Conservation (phyloP, 352 stramenopile species). For the Pythium grandisporangium region DNA sequence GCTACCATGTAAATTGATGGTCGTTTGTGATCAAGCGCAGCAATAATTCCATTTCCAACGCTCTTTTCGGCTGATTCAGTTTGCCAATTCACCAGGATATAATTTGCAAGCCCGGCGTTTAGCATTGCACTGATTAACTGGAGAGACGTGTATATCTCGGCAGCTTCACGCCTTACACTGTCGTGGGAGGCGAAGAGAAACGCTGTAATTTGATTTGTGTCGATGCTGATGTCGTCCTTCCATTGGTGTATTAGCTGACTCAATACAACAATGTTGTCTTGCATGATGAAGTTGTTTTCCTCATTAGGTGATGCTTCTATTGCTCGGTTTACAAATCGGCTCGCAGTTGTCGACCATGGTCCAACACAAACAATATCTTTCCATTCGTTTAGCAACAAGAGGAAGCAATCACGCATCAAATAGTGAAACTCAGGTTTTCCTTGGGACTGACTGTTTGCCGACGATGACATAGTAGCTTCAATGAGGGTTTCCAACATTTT, state of each 20-base stretch:
- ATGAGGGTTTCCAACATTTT: conserved; percentile 46
- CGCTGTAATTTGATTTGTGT: conserved; percentile 23
- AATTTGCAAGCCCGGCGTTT: conserved; percentile 13
- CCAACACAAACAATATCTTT: conserved; percentile 19
- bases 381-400: conserved; percentile 45
- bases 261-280: conserved; percentile 59
- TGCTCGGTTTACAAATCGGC: conserved; percentile 45
- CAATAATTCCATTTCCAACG: conserved; percentile 19
- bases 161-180: conserved; percentile 22
- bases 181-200: conserved; percentile 30
- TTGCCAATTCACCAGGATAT: conserved; percentile 12
- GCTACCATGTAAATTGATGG: conserved; percentile 45
- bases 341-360: conserved; percentile 11
- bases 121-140: conserved; percentile 65
- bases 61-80: conserved; percentile 2
- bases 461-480: conserved; percentile 23
- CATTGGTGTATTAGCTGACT: conserved; percentile 42
- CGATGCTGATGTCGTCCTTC: conserved; percentile 32
- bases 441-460: too few relatives aligned
- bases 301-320: conserved; percentile 45
- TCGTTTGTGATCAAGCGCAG: conserved; percentile 40
- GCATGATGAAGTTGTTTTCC: conserved; percentile 34
- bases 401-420: conserved; percentile 64
- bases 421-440: conserved; percentile 54
- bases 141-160: conserved; percentile 38